phyloP scores from a whole-genome alignment of 2,329 filamentous ascomycete genomes.

The Fusarium virguliforme region DNA sequence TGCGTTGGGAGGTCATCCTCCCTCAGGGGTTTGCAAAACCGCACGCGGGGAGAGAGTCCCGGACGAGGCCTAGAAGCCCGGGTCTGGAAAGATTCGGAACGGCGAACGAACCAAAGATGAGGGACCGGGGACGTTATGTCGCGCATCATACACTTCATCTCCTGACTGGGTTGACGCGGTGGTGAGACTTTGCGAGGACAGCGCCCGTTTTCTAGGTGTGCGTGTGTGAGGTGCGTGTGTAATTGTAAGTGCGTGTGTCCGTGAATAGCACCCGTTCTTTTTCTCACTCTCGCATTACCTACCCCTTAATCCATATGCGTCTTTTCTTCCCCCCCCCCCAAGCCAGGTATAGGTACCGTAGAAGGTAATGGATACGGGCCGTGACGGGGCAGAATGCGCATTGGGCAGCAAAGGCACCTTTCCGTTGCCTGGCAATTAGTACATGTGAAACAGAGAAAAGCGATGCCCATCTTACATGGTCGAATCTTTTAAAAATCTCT shows the following conservation, averaged over 20 bases:
- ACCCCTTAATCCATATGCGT: conserved; percentile 45
- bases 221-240: background rate
- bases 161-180: conserved; percentile 45
- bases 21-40: conserved; percentile 24
- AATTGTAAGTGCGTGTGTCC: conserved; percentile 18
- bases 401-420: conserved; percentile 53
- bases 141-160: conserved; percentile 39
- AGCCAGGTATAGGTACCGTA: conserved; percentile 8
- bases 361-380: conserved; percentile 3
- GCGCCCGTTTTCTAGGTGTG: conserved; percentile 27
- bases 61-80: conserved; percentile 19
- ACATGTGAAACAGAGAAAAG: conserved; percentile 40
- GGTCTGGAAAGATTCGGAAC: conserved; percentile 40
- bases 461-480: conserved; percentile 28
- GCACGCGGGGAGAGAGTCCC: conserved; percentile 26
- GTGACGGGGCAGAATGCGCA: conserved; percentile 43
- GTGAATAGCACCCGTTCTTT: conserved; percentile 37
- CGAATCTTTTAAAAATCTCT: conserved; percentile 39
- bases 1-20: conserved; percentile 25
- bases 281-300: background rate
- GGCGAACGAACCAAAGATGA: conserved; percentile 28
- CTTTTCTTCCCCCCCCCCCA: conserved; percentile 28
- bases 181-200: conserved; percentile 46
- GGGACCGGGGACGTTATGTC: conserved; percentile 13
- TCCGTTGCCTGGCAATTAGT: conserved; percentile 43